phyloP scores from a whole-genome alignment of 106 monocot genomes.

The Iris macrosiphon region DNA sequence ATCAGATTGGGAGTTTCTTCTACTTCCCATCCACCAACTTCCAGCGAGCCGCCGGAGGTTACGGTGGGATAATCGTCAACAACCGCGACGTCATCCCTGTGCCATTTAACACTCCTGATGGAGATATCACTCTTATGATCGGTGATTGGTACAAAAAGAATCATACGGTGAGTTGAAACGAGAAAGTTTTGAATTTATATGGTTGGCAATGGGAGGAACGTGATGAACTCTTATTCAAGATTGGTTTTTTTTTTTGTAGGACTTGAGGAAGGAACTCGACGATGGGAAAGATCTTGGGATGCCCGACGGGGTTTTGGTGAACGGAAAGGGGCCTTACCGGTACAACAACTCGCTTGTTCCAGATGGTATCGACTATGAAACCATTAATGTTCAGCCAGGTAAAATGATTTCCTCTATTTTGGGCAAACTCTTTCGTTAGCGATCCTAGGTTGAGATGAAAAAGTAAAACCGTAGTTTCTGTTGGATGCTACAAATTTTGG shows the following conservation, averaged over 20 bases:
- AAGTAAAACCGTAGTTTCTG: neutral
- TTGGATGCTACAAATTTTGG: neutral
- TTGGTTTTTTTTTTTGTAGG: slow-evolving; percentile 30
- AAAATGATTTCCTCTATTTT: neutral
- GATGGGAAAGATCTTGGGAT: slow-evolving; percentile 70
- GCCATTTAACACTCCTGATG: slow-evolving; percentile 61
- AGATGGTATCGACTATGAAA: slow-evolving; percentile 56
- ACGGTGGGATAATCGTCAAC: slow-evolving; percentile 62
- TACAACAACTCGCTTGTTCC: slow-evolving; percentile 71
- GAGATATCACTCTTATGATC: slow-evolving; percentile 68
- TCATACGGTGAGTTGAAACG: slow-evolving; percentile 37
- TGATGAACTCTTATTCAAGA: neutral
- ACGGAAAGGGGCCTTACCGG: slow-evolving; percentile 78
- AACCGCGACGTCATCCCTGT: slow-evolving; percentile 55
- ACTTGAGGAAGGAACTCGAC: slow-evolving; percentile 77
- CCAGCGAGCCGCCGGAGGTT: slow-evolving; percentile 80
- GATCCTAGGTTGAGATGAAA: neutral
- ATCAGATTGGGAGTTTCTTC: slow-evolving; percentile 92
- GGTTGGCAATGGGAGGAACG: neutral
- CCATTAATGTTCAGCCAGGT: slow-evolving; percentile 81
- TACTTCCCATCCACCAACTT: slow-evolving; percentile 70
- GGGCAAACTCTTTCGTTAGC: too few species aligned
- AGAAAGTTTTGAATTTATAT: neutral
- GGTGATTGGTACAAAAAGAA: slow-evolving; percentile 85
- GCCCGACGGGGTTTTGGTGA: slow-evolving; percentile 82